A percentile compares a stretch with the other conserved stretches of the same genome.
phyloP scores from a whole-genome alignment of 108 stramenopile species.

The Pelagomonas calceolata region DNA sequence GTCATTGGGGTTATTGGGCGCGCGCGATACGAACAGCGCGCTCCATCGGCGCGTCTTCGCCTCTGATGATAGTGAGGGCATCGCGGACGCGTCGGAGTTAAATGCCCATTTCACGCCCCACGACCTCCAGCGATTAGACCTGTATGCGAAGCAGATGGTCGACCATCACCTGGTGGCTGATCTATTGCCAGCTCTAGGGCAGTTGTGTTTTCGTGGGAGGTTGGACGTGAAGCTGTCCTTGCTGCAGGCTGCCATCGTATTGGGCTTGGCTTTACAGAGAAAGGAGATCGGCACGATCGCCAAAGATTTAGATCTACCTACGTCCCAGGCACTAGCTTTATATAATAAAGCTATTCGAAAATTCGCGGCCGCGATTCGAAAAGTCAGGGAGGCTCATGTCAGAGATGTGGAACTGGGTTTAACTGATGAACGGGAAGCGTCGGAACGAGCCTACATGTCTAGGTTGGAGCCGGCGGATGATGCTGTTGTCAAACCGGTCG shows the following conservation, averaged over 20 bases:
- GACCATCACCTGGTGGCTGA: conserved; percentile 96
- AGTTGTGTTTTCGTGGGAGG: conserved; percentile 75
- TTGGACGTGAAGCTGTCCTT: conserved; percentile 48
- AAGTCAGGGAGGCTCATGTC: conserved; percentile 61
- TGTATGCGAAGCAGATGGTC: conserved; percentile 91
- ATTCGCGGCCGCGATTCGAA: conserved; percentile 61
- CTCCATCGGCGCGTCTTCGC: conserved; percentile 14
- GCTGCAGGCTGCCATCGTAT: conserved; percentile 75
- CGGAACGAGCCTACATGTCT: too few relatives aligned
- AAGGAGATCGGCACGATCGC: conserved; percentile 63
- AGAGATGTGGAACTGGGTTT: conserved; percentile 43
- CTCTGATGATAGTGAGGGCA: background rate
- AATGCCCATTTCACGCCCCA: conserved; percentile 70
- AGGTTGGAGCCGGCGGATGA: too few relatives aligned
- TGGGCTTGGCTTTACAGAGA: conserved; percentile 75
- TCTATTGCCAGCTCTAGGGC: conserved; percentile 69
- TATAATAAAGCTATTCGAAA: conserved; percentile 92
- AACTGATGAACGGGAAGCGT: background rate
- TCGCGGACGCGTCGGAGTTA: conserved; percentile 61
- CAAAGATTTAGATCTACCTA: conserved; percentile 67
- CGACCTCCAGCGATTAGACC: conserved; percentile 88
- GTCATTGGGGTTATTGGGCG: conserved; percentile 56
- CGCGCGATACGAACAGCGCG: conserved; percentile 24
- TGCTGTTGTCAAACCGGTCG: too few relatives aligned
- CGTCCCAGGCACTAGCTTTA: conserved; percentile 81